A percentile compares a stretch with the other conserved stretches of the same genome.
phyloP scores from a whole-genome alignment of 2,329 filamentous ascomycete species.

The Talaromyces atroroseus region DNA sequence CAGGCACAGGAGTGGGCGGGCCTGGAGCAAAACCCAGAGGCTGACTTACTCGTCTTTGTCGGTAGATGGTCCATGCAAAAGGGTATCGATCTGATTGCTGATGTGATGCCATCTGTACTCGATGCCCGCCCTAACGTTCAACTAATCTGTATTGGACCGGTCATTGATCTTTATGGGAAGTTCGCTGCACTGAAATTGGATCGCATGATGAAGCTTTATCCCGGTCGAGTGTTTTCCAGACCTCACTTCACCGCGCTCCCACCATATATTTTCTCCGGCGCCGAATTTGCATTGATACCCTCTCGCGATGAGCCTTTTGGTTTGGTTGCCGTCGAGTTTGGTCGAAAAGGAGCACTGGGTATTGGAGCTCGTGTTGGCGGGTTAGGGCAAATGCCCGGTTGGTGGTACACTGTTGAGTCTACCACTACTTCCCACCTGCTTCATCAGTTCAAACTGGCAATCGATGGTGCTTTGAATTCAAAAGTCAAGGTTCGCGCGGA shows the following conservation, averaged over 20 bases:
- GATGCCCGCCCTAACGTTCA: conserved; percentile 57
- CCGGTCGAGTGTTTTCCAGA: conserved; percentile 61
- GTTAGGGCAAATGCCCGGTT: conserved; percentile 65
- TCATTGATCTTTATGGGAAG: conserved; percentile 63
- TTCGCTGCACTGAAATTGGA: conserved; percentile 62
- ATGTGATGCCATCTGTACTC: conserved; percentile 59
- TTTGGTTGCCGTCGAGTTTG: conserved; percentile 63
- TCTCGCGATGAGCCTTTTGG: conserved; percentile 66
- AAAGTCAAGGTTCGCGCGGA: conserved; percentile 51
- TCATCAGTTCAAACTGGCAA: conserved; percentile 60
- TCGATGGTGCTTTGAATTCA: conserved; percentile 56
- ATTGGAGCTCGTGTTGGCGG: conserved; percentile 63
- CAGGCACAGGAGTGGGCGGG: conserved; percentile 65
- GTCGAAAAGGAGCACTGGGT: conserved; percentile 61
- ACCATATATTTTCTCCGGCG: conserved; percentile 62
- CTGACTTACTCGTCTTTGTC: conserved; percentile 63
- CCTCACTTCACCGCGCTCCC: conserved; percentile 63
- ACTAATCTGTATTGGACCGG: conserved; percentile 58
- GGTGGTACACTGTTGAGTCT: conserved; percentile 66
- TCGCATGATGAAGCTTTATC: conserved; percentile 60
- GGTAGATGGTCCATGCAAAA: conserved; percentile 67
- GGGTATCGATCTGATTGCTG: conserved; percentile 62
- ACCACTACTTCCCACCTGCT: conserved; percentile 58
- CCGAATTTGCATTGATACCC: conserved; percentile 63
- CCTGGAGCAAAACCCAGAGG: conserved; percentile 55